Percentiles rank a stretch among this genome's conserved stretches.
phyloP scores from a whole-genome alignment of 768 basidiomycete species.

The Melanogaster broomeanus region DNA sequence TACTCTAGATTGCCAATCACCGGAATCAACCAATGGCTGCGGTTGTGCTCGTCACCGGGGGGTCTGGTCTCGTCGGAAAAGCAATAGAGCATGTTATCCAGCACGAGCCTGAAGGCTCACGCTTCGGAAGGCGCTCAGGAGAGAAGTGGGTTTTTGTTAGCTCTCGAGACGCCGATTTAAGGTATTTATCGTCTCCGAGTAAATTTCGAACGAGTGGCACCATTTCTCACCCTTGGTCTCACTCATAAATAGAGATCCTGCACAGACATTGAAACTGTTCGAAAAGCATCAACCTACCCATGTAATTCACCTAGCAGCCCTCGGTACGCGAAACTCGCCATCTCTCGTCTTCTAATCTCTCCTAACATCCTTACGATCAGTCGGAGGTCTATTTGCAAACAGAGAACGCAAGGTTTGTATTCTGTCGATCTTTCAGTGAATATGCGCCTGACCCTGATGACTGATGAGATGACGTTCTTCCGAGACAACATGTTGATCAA shows the following conservation, averaged over 20 bases:
- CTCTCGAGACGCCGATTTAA: slow-evolving; percentile 82
- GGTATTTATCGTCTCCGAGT: slow-evolving; percentile 45
- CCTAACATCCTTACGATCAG: slow-evolving; percentile 39
- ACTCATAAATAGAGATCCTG: slow-evolving; percentile 54
- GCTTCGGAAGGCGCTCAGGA: slow-evolving; percentile 72
- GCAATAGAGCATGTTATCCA: slow-evolving; percentile 80
- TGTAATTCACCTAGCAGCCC: slow-evolving; percentile 95
- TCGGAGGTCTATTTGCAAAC: slow-evolving; percentile 94
- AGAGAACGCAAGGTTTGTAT: slow-evolving; percentile 83
- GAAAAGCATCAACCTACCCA: slow-evolving; percentile 93
- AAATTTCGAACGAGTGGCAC: background rate
- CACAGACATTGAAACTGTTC: slow-evolving; percentile 70
- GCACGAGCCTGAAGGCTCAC: slow-evolving; percentile 73
- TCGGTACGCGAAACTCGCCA: slow-evolving; percentile 53
- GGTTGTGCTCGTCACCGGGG: slow-evolving; percentile 82
- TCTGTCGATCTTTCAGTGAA: background rate
- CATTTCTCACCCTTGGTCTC: slow-evolving; percentile 4
- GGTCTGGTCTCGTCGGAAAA: slow-evolving; percentile 84
- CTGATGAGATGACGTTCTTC: slow-evolving; percentile 76
- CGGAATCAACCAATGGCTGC: slow-evolving; percentile 22
- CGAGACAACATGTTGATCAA: slow-evolving; percentile 96
- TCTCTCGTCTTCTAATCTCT: background rate
- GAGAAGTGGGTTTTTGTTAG: slow-evolving; percentile 88
- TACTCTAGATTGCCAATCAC: background rate
- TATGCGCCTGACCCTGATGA: slow-evolving; percentile 1